A percentile compares a stretch with the other conserved stretches of the same genome.
These are phyloP conservation scores for Fusarium odoratissimum DNA, from an alignment of 2,329 filamentous ascomycete species.

Conservation along the genomic window DNA sequence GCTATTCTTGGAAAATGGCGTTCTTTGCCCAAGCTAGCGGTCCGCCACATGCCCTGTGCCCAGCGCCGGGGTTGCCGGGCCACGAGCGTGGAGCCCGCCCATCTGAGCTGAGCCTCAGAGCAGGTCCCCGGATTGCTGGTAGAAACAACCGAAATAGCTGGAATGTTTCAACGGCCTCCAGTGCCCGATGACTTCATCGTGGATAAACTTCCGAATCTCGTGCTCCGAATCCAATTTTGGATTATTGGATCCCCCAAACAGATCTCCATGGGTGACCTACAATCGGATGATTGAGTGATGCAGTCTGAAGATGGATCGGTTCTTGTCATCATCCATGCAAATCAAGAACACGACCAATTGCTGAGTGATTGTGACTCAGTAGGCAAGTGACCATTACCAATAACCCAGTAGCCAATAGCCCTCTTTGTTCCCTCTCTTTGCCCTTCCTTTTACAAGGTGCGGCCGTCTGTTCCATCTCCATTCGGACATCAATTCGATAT, in stretches of 20 bases:
- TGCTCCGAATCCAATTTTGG: constrained; percentile 6
- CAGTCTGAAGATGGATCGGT: constrained; percentile 15
- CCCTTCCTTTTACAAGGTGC: constrained; percentile 8
- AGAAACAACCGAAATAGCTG: constrained; percentile 25
- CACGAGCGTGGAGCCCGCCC: constrained; percentile 20
- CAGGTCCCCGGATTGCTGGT: constrained; percentile 29
- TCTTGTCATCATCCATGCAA: not conserved
- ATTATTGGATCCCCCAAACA: constrained; percentile 32
- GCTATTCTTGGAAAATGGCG: constrained; percentile 44
- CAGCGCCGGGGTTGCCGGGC: constrained; percentile 41
- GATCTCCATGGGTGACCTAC: constrained; percentile 4
- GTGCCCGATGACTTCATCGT: constrained; percentile 38
- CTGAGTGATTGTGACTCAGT: constrained; percentile 33
- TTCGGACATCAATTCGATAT: constrained; percentile 12
- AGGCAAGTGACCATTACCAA: constrained; percentile 22
- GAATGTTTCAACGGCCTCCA: constrained; percentile 20
- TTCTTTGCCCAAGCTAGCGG: constrained; percentile 31
- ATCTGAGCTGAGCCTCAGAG: constrained; percentile 22
- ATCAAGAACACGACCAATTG: constrained; percentile 14
- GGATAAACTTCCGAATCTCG: constrained; percentile 12
- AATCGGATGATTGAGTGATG: constrained; percentile 15
- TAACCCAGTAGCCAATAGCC: not conserved
- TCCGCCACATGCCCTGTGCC: constrained; percentile 30
- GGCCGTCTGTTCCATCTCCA: constrained; percentile 15
- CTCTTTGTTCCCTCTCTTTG: constrained; percentile 13